Conservation (phyloP, 495 filamentous ascomycete genomes). For the Lepraria neglecta region DNA sequence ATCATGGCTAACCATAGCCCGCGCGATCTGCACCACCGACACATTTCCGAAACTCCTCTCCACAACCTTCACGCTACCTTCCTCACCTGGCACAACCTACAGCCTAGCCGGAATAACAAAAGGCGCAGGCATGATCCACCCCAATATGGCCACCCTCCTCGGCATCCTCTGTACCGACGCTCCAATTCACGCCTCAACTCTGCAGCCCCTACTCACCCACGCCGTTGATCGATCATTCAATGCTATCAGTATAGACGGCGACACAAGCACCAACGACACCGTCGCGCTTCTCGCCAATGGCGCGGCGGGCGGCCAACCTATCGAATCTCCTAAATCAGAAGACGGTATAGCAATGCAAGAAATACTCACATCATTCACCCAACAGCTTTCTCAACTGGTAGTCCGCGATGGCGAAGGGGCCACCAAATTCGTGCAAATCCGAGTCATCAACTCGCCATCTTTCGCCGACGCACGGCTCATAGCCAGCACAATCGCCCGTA, state of each 20-base stretch:
- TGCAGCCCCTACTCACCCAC: conserved; percentile 63
- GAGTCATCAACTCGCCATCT: conserved; percentile 65
- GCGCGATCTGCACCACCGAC: conserved; percentile 96
- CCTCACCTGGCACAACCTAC: conserved; percentile 68
- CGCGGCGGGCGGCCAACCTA: conserved; percentile 70
- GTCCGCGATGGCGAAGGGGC: conserved; percentile 96
- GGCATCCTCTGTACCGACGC: conserved; percentile 93
- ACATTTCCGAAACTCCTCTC: conserved; percentile 97
- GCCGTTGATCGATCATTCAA: conserved; percentile 88
- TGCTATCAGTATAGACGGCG: conserved; percentile 92
- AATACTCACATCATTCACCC: conserved; percentile 69
- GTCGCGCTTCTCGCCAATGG: conserved; percentile 91
- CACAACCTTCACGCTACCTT: conserved; percentile 75
- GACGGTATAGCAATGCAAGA: conserved; percentile 62
- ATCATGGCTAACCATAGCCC: conserved; percentile 74
- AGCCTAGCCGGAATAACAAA: conserved; percentile 93
- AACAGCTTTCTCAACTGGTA: conserved; percentile 81
- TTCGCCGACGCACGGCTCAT: conserved; percentile 61
- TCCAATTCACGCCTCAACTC: conserved; percentile 61
- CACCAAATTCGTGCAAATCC: conserved; percentile 94
- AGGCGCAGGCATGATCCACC: conserved; percentile 98
- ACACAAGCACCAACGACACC: conserved; percentile 96
- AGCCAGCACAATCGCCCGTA: conserved; percentile 84
- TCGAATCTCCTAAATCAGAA: conserved; percentile 45
- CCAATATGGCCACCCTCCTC: conserved; percentile 96